Base-by-base conservation (phyloP, 352 stramenopile genomes). In the Halophytophthora polymorphica region DNA sequence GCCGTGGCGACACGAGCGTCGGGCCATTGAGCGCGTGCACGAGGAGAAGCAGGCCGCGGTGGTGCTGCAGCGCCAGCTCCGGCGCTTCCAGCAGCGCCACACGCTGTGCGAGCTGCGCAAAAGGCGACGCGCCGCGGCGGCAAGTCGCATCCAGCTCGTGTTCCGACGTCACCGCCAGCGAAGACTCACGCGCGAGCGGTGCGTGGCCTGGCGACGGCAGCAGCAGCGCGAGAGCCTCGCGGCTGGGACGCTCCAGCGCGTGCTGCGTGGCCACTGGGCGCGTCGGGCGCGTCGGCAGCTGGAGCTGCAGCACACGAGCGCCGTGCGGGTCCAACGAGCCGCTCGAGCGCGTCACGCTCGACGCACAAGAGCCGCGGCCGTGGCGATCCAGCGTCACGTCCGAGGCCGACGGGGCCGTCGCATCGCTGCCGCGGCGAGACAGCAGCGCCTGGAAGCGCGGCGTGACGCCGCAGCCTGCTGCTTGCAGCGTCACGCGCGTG, bases 401-500 rank as follows among this genome's bases (percentile, higher is more conserved):
- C 72, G 69, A 29, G 66, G 66, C 3, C 53, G 50, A 37, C 33
- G 65, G 10, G 61, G 49, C 7, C 45, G 66, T 0, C 35, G 46
- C 7, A 17, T 64, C 8, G 62, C 43, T 22, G 31, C 19, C 29
- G 6, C 35, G 17, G 39, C 56, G 23, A 50, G 53, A 6, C 51
- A 69, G 18, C 29, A 70, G 37, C 43, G 43, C 6, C 47, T 60
- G 14, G 33, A 64, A 10, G 46, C 17, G 4, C 46, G 56, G 22
- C 57, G 52, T 15, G 35, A 56, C 13, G 36, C 31, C 14, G 68
- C 72, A 8, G 71, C 66, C 0, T 50, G 69, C 19, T 64, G 47
- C 17, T 63, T 88, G 12, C 77, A 88, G 52, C 45, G 66, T 6
- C 56, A 70, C 18, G 37, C 53, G 1, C 72, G 71, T 25, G 66